Evolutionary conservation across 2,329 filamentous ascomycete species (phyloP).

Genomic region (Neofusicoccum laricinum): DNA sequence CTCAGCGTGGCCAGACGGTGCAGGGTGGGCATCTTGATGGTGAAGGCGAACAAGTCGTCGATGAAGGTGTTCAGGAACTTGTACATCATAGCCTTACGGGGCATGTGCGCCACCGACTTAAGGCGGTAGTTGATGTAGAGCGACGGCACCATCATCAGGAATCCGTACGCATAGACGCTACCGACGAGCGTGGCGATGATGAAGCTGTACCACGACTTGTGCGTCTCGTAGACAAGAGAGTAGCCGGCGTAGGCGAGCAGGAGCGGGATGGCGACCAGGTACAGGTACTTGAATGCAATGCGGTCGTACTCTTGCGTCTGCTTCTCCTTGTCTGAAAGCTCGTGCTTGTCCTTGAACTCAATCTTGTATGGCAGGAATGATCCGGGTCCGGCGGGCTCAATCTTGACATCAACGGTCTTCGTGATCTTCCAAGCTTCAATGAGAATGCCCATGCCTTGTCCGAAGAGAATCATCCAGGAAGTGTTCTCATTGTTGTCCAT

Average conservation of each 20-base stretch:
- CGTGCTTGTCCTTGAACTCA: constrained; percentile 93
- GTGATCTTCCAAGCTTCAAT: constrained; percentile 94
- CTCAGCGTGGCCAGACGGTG: constrained; percentile 89
- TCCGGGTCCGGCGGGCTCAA: constrained; percentile 66
- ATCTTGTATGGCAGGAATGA: constrained; percentile 76
- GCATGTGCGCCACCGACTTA: constrained; percentile 91
- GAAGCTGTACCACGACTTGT: constrained; percentile 98
- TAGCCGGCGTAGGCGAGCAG: constrained; percentile 87
- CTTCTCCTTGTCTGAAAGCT: constrained; percentile 89
- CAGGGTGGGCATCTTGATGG: constrained; percentile 97
- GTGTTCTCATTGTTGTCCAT: constrained; percentile 97
- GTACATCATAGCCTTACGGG: constrained; percentile 92
- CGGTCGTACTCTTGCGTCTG: constrained; percentile 98
- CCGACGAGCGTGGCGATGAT: constrained; percentile 93
- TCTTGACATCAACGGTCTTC: constrained; percentile 83
- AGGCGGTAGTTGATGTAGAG: constrained; percentile 99
- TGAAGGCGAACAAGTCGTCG: constrained; percentile 97
- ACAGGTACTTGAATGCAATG: constrained; percentile 97
- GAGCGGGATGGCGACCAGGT: constrained; percentile 84
- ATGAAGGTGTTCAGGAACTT: constrained; percentile 99
- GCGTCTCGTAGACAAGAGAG: constrained; percentile 85
- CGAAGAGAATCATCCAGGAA: constrained; percentile 97
- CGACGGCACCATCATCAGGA: constrained; percentile 97
- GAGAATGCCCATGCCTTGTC: constrained; percentile 80
- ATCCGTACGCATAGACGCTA: constrained; percentile 95